These are phyloP conservation scores for Rhodotorula taiwanensis DNA, from an alignment of 768 basidiomycete species.

Conservation along the genomic window DNA sequence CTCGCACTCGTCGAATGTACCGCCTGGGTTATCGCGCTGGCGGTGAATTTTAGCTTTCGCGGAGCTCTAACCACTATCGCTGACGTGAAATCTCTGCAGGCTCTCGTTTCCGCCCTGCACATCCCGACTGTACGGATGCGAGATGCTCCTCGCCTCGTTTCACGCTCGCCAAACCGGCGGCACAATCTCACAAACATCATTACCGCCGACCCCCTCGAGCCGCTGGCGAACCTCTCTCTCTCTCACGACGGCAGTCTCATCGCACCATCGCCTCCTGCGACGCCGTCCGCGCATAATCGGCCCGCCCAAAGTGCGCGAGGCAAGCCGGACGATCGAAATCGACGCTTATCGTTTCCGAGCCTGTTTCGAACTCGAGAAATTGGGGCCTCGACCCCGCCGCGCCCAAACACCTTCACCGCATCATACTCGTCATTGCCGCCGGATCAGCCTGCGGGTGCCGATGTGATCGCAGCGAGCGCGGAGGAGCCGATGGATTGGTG, in stretches of 20 bases:
- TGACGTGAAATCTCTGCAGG: neutral
- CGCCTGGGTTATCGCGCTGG: too few relatives aligned
- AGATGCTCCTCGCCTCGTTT: neutral
- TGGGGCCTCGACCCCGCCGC: too few relatives aligned
- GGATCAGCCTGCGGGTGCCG: too few relatives aligned
- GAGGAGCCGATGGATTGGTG: neutral
- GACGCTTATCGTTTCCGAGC: too few relatives aligned
- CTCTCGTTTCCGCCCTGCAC: conserved; percentile 13
- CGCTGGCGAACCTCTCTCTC: conserved; percentile 21
- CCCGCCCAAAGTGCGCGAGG: too few relatives aligned
- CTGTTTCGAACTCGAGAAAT: too few relatives aligned
- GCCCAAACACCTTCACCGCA: too few relatives aligned
- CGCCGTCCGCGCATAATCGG: neutral
- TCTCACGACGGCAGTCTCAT: conserved; percentile 2
- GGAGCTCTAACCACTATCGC: too few relatives aligned
- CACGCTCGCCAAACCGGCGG: conserved; percentile 8
- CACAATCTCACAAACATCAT: neutral
- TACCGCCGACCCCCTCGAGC: conserved; percentile 21
- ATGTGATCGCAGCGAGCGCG: too few relatives aligned
- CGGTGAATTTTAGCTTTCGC: neutral
- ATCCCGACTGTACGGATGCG: too few relatives aligned
- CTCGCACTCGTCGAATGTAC: neutral
- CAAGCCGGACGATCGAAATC: too few relatives aligned
- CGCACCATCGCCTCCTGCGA: neutral
- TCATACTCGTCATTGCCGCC: too few relatives aligned